Evolutionary conservation across 768 basidiomycete genomes (phyloP).

Genomic region (Epithele typhae): DNA sequence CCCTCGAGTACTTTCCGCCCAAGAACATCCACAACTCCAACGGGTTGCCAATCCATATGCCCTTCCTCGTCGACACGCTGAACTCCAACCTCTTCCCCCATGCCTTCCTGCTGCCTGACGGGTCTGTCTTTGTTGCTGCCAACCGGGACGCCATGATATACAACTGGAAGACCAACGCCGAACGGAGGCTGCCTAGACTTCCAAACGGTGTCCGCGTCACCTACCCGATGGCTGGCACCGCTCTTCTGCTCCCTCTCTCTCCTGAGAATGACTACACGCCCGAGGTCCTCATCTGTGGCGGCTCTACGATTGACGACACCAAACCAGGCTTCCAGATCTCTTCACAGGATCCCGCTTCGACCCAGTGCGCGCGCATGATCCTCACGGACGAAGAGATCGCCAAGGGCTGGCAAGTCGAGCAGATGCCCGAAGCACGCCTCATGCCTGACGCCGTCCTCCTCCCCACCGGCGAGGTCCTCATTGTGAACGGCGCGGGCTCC

Average conservation of each 20-base stretch:
- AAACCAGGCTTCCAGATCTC: conserved; percentile 59
- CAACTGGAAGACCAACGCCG: conserved; percentile 62
- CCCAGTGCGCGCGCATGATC: conserved; percentile 67
- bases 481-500: conserved; percentile 71
- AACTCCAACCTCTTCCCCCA: conserved; percentile 84
- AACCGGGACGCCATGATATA: conserved; percentile 80
- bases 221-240: conserved; percentile 79
- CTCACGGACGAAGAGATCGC: conserved; percentile 62
- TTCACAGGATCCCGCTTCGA: conserved; percentile 67
- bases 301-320: conserved; percentile 60
- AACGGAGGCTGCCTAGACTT: conserved; percentile 57
- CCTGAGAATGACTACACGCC: conserved; percentile 59
- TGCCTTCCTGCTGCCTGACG: conserved; percentile 67
- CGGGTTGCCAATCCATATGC: conserved; percentile 60
- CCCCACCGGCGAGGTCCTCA: conserved; percentile 68
- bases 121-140: conserved; percentile 69
- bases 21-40: conserved; percentile 65
- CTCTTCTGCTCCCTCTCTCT: conserved; percentile 65
- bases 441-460: conserved; percentile 83
- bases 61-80: conserved; percentile 65
- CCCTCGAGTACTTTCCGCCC: conserved; percentile 78
- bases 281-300: conserved; percentile 74
- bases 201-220: conserved; percentile 79
- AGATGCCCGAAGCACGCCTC: conserved; percentile 67
- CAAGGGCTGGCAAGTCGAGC: conserved; percentile 69